These are phyloP conservation scores for Podaxis sp. DNA, from an alignment of 768 basidiomycete species.

Conservation along the genomic window DNA sequence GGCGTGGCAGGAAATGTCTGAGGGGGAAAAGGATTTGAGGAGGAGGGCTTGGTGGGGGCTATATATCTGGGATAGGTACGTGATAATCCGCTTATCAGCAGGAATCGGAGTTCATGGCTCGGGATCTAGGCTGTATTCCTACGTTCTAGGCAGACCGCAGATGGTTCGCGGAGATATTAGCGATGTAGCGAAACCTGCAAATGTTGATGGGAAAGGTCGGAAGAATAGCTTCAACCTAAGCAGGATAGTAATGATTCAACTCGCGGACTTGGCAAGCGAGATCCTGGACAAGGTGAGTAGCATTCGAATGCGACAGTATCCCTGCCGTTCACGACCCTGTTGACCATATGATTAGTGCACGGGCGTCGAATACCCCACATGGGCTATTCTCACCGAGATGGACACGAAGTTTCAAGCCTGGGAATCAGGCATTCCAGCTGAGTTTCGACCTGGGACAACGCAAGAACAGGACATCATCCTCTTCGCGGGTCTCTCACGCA, in stretches of 20 bases:
- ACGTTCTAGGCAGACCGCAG: constrained; percentile 44
- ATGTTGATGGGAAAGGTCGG: constrained; percentile 29
- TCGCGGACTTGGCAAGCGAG: constrained; percentile 40
- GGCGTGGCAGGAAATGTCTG: constrained; percentile 43
- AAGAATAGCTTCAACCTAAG: constrained; percentile 37
- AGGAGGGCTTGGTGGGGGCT: constrained; percentile 46
- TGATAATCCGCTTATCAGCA: constrained; percentile 2
- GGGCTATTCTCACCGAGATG: constrained; percentile 37
- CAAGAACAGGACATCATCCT: constrained; percentile 29
- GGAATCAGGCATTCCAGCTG: constrained; percentile 40
- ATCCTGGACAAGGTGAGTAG: constrained; percentile 40
- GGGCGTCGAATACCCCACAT: constrained; percentile 32
- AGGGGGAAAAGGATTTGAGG: constrained; percentile 40
- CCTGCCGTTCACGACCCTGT: constrained; percentile 1
- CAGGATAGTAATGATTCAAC: constrained; percentile 34
- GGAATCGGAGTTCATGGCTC: constrained; percentile 14
- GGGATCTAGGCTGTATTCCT: constrained; percentile 38
- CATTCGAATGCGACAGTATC: neutral
- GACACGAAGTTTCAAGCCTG: constrained; percentile 44
- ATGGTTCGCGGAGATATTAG: constrained; percentile 36
- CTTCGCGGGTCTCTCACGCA: constrained; percentile 26
- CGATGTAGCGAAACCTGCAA: constrained; percentile 36
- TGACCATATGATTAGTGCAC: constrained; percentile 32
- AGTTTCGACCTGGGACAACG: constrained; percentile 27
- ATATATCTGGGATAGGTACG: constrained; percentile 43